Evolutionary conservation across 1,284 basidiomycete genomes (phyloP).

Genomic region (Sanghuangporus baumii): DNA sequence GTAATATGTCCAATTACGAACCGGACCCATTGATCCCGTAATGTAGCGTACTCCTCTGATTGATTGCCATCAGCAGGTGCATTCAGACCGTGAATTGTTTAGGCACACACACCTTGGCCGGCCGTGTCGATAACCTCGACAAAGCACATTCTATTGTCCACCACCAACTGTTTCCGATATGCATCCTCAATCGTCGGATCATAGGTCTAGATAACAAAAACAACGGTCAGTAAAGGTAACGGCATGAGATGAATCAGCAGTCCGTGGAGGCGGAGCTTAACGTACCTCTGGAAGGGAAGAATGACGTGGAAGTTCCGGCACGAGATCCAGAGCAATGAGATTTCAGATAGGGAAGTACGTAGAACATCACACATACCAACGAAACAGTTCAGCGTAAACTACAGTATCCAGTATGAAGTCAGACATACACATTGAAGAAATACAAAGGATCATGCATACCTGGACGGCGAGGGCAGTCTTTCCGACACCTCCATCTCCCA

Average conservation of each 20-base stretch:
- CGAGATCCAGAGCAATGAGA: constrained; percentile 18
- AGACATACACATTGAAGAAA: background rate
- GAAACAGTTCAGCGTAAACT: constrained; percentile 93
- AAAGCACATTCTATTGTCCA: constrained; percentile 89
- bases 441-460: background rate
- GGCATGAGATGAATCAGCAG: constrained; percentile 17
- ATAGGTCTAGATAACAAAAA: constrained; percentile 54
- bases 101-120: constrained; percentile 70
- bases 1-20: constrained; percentile 49
- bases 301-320: constrained; percentile 15
- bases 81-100: background rate
- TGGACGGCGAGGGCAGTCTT: too few relatives aligned
- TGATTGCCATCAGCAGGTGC: constrained; percentile 1
- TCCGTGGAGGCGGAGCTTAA: constrained; percentile 13
- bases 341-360: constrained; percentile 12
- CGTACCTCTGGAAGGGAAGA: constrained; percentile 41
- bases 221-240: background rate
- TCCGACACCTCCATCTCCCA: too few relatives aligned
- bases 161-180: constrained; percentile 87
- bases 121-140: constrained; percentile 93
- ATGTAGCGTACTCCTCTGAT: constrained; percentile 91
- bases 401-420: constrained; percentile 8
- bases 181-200: constrained; percentile 95
- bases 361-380: constrained; percentile 54
- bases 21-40: constrained; percentile 99